phyloP scores from a whole-genome alignment of 2,329 filamentous ascomycete genomes.

The Aspergillus spinulosporus region DNA sequence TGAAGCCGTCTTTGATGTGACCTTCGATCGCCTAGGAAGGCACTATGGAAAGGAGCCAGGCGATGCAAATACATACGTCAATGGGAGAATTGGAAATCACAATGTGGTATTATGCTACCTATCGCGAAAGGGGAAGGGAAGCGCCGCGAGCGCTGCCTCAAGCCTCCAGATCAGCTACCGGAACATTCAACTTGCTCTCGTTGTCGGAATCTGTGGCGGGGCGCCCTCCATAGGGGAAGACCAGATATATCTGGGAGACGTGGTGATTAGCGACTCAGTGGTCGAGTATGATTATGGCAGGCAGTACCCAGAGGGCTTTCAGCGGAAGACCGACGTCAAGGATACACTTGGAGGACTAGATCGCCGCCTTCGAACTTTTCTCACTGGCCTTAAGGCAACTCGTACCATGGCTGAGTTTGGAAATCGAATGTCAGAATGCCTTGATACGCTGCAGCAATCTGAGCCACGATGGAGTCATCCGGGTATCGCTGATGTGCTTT shows the following conservation, averaged over 20 bases:
- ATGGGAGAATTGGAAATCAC: not conserved
- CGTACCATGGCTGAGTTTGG: not conserved
- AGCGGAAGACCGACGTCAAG: not conserved
- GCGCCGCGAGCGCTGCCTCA: not conserved
- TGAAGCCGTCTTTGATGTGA: constrained; percentile 4
- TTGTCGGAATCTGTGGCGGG: not conserved
- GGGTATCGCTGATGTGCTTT: not conserved
- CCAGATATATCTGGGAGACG: not conserved
- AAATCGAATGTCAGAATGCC: not conserved
- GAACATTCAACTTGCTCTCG: not conserved
- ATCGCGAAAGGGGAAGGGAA: not conserved
- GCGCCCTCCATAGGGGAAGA: not conserved
- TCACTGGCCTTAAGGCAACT: not conserved
- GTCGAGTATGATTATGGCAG: constrained; percentile 10
- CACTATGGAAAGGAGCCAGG: not conserved
- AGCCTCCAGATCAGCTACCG: not conserved
- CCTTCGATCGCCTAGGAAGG: not conserved
- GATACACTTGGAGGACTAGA: not conserved
- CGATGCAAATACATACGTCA: constrained; percentile 2
- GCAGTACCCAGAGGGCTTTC: constrained; percentile 5
- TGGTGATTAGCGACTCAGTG: not conserved
- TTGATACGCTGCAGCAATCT: not conserved
- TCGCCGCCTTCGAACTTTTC: not conserved
- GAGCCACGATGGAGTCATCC: not conserved
- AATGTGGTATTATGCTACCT: constrained; percentile 6